Conservation (phyloP, 2,329 filamentous ascomycete genomes). For the Davidsoniella virescens region DNA sequence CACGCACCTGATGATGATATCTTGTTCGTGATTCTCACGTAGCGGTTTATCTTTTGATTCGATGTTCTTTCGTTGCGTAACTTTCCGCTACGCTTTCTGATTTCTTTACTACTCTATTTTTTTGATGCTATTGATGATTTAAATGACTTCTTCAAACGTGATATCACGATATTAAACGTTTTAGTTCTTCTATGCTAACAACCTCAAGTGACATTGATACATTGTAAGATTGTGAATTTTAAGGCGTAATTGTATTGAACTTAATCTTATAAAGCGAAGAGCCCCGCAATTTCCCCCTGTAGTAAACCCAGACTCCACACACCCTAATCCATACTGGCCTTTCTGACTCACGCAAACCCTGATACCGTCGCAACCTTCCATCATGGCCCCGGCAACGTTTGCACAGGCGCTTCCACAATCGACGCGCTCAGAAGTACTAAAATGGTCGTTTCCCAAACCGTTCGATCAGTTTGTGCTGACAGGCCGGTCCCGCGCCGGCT, state of each 20-base stretch:
- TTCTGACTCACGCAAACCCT: background rate
- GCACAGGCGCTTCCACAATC: slow-evolving; percentile 29
- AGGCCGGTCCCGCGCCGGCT: slow-evolving; percentile 31
- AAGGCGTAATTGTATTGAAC: background rate
- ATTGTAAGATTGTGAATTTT: no score
- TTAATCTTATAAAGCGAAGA: background rate
- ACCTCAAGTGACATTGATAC: no score
- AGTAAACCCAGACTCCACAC: background rate
- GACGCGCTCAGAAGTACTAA: slow-evolving; percentile 26
- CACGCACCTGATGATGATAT: no score
- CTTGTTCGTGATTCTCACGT: no score
- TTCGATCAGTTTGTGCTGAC: slow-evolving; percentile 27
- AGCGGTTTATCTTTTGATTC: no score
- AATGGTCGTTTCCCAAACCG: slow-evolving; percentile 30
- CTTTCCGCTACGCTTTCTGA: no score
- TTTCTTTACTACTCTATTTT: no score
- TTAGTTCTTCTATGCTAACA: no score
- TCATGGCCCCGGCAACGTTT: slow-evolving; percentile 18
- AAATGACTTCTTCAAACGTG: no score
- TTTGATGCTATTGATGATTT: no score
- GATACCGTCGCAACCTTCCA: background rate
- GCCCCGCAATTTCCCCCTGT: background rate
- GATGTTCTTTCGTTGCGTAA: no score
- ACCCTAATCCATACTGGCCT: background rate
- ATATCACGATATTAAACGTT: no score